Percentiles rank a stretch among this genome's conserved stretches.
Evolutionary conservation across 2,329 filamentous ascomycete species (phyloP).

Genomic region (Botryotinia convoluta): DNA sequence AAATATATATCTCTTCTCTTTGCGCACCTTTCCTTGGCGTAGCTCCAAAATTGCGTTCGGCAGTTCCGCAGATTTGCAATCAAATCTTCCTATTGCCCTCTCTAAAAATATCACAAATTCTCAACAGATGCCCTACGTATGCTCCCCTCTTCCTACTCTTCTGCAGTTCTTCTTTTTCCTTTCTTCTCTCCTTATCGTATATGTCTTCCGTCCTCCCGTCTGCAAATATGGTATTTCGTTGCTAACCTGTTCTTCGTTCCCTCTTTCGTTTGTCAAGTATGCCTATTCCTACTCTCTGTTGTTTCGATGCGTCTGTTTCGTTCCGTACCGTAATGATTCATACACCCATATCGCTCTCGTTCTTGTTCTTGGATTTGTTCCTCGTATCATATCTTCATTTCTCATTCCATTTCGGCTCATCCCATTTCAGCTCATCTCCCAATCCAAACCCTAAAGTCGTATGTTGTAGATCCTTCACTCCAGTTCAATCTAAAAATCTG

Average conservation of each 20-base stretch:
- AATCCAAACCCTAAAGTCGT: neutral
- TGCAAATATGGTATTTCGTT: neutral
- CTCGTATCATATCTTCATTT: conserved; percentile 4
- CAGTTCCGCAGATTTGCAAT: neutral
- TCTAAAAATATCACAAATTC: neutral
- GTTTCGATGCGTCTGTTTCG: neutral
- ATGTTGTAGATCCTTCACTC: neutral
- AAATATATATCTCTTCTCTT: neutral
- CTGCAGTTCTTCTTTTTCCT: neutral
- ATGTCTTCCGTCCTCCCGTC: neutral
- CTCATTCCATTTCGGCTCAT: neutral
- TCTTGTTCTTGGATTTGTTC: neutral
- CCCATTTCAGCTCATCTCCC: neutral
- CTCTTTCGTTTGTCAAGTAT: neutral
- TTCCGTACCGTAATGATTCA: neutral
- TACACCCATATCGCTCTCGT: neutral
- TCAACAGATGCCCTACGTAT: neutral
- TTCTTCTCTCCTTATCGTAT: neutral
- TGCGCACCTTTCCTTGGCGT: neutral
- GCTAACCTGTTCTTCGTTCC: neutral
- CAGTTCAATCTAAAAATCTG: neutral
- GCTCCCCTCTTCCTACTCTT: neutral
- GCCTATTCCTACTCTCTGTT: neutral
- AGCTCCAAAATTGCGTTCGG: neutral
- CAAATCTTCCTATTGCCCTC: neutral